A percentile compares a stretch with the other conserved stretches of the same genome.
Evolutionary conservation across 208 protist genomes (phyloP).

Genomic region (Leishmania tropica): DNA sequence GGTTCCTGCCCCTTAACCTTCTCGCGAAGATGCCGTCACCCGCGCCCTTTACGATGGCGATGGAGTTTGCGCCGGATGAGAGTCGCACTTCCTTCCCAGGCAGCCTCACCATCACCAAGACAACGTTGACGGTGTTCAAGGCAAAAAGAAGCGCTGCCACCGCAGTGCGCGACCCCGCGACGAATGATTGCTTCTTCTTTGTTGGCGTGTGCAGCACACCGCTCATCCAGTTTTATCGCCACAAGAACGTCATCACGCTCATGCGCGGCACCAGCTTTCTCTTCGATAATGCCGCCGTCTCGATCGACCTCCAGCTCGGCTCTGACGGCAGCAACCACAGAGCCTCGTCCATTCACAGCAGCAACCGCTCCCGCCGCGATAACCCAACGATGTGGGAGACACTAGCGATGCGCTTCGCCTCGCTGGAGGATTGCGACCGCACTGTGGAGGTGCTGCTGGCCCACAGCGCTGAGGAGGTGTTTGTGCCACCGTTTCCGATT

Average conservation of each 20-base stretch:
- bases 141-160: conserved; percentile 7
- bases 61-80: conserved; percentile 55
- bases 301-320: conserved; percentile 22
- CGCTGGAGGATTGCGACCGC: conserved; percentile 37
- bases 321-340: not conserved
- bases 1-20: not conserved
- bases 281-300: conserved; percentile 71
- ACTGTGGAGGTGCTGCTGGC: conserved; percentile 53
- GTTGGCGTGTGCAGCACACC: conserved; percentile 74
- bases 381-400: conserved; percentile 56
- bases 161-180: conserved; percentile 16
- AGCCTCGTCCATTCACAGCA: conserved; percentile 25
- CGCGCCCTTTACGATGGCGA: conserved; percentile 37
- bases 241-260: conserved; percentile 44
- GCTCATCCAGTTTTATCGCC: conserved; percentile 65
- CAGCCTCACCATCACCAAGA: conserved; percentile 59
- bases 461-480: conserved; percentile 45
- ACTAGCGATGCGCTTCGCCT: conserved; percentile 54
- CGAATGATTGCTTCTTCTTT: conserved; percentile 47
- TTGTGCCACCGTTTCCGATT: conserved; percentile 30
- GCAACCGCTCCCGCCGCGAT: conserved; percentile 18
- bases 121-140: conserved; percentile 62
- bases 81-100: conserved; percentile 43
- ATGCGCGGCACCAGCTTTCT: conserved; percentile 53
- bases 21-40: conserved; percentile 2